Evolutionary conservation across 345 rosid species (phyloP), one percentile per base, ranked within the genome.

Genomic region (Linum lewisii): DNA sequence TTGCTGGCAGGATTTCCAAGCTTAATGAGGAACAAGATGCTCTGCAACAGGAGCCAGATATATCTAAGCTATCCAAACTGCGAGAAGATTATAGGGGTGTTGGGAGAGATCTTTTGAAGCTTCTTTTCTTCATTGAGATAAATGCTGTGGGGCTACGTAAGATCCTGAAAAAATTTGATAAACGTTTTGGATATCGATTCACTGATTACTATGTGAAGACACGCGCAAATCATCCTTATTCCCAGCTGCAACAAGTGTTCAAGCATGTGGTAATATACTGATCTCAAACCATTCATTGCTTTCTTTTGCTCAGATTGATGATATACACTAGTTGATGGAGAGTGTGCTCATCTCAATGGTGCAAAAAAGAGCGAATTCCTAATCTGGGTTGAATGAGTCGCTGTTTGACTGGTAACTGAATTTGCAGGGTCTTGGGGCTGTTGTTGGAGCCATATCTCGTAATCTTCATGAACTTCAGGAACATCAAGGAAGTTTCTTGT

Each of bases 381-480:
- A 32, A 36, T 24, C 0, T 45, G 24, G 32, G 45, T 37, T 21
- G 4, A 29, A 59, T 54, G 57, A 60, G 21, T 67, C 7, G 4
- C 34, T 8, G 34, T 69, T 63, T 47, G 56, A 57, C 49, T 6
- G 14, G 37, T 25, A 21, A 47, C 45, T 50, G 47, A 63, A 51
- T 65, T 57, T 77, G 55, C 73, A 93, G 99, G 97, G 99, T 24
- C 69, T 94, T 44, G 99, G 97, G 56, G 99, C 99, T 60, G 99
- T 94, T 78, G 87, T 84, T 69, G 97, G 99, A 51, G 99, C 99
- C 18, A 70, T 94, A 63, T 94, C 99, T 36, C 96, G 99, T 37
- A 94, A 94, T 79, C 95, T 94, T 61, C 97, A 92, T 63, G 97
- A 94, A 58, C 97, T 94, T 72, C 97, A 90, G 71, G 97, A 84